Percentiles rank a stretch among this genome's conserved stretches.
Conservation (phyloP, 1,284 basidiomycete genomes). For the Heterobasidion parviporum region DNA sequence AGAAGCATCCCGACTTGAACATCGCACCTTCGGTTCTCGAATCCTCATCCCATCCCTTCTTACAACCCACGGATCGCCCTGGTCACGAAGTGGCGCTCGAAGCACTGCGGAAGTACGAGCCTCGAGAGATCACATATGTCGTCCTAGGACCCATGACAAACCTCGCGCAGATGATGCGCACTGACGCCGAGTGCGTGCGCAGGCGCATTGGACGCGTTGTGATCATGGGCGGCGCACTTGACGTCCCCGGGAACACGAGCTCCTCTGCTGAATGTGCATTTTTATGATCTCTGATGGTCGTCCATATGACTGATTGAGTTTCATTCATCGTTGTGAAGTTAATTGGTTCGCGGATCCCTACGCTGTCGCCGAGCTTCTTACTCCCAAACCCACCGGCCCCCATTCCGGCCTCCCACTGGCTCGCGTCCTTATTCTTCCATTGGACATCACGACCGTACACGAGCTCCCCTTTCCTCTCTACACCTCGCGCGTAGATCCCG, state of each 20-base stretch:
- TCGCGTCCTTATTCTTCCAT: conserved; percentile 64
- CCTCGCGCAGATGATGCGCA: conserved; percentile 61
- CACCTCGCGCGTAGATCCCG: conserved; percentile 41
- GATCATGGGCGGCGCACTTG: conserved; percentile 95
- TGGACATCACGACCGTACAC: conserved; percentile 79
- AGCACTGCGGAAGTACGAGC: conserved; percentile 50
- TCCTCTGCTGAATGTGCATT: conserved; percentile 70
- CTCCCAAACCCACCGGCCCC: conserved; percentile 24
- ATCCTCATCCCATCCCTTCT: conserved; percentile 32
- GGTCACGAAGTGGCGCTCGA: conserved; percentile 64
- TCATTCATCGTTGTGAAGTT: conserved; percentile 28
- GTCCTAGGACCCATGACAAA: conserved; percentile 88
- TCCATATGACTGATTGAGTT: too few relatives aligned
- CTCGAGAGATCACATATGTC: conserved; percentile 73
- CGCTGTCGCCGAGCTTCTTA: conserved; percentile 64
- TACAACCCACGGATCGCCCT: conserved; percentile 40
- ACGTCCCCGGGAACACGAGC: conserved; percentile 87
- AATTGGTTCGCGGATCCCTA: conserved; percentile 94
- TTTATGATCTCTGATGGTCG: too few relatives aligned
- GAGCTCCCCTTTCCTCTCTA: conserved; percentile 68
- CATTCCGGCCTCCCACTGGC: conserved; percentile 43
- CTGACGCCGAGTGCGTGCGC: conserved; percentile 46
- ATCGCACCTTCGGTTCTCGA: conserved; percentile 26
- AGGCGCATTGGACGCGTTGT: conserved; percentile 68
- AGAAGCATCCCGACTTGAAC: conserved; percentile 69